Conservation (phyloP, 2,329 filamentous ascomycete species). For the Microsporum audouinii region DNA sequence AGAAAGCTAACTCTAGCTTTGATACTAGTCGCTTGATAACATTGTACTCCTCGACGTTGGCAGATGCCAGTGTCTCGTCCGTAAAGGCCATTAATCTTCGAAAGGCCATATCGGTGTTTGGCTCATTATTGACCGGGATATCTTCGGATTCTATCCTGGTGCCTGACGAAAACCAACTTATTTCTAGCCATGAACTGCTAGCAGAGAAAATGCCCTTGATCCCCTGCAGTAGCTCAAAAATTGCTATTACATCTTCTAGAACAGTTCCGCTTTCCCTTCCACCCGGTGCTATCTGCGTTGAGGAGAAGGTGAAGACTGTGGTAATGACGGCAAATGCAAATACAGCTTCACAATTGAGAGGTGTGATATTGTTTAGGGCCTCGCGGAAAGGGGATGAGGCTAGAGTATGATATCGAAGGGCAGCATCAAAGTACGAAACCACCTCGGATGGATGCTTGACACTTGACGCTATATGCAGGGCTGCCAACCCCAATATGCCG, state of each 20-base stretch:
- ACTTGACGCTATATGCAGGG: slow-evolving; percentile 31
- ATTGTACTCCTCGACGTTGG: slow-evolving; percentile 21
- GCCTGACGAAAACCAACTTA: slow-evolving; percentile 41
- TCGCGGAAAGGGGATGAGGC: slow-evolving; percentile 26
- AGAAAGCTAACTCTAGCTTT: slow-evolving; percentile 19
- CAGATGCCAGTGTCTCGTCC: slow-evolving; percentile 18
- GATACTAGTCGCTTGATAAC: slow-evolving; percentile 22
- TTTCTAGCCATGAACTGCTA: slow-evolving; percentile 34
- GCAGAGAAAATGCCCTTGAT: slow-evolving; percentile 26
- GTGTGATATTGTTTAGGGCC: slow-evolving; percentile 26
- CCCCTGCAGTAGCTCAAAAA: slow-evolving; percentile 28
- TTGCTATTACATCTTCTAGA: slow-evolving; percentile 27
- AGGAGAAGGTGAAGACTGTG: slow-evolving; percentile 26
- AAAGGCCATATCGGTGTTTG: slow-evolving; percentile 20
- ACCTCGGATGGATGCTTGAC: slow-evolving; percentile 20
- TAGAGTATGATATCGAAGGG: slow-evolving; percentile 27
- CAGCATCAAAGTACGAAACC: slow-evolving; percentile 27
- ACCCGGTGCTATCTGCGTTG: slow-evolving; percentile 24
- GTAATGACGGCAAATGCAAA: slow-evolving; percentile 29
- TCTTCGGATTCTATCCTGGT: slow-evolving; percentile 36
- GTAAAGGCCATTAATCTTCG: slow-evolving; percentile 21
- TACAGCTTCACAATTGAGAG: slow-evolving; percentile 28
- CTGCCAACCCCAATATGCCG: slow-evolving; percentile 31
- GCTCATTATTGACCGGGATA: slow-evolving; percentile 16
- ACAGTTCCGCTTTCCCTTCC: slow-evolving; percentile 23